A percentile compares a stretch with the other conserved stretches of the same genome.
Conservation (phyloP, 2,329 filamentous ascomycete genomes). For the Colletotrichum destructivum region DNA sequence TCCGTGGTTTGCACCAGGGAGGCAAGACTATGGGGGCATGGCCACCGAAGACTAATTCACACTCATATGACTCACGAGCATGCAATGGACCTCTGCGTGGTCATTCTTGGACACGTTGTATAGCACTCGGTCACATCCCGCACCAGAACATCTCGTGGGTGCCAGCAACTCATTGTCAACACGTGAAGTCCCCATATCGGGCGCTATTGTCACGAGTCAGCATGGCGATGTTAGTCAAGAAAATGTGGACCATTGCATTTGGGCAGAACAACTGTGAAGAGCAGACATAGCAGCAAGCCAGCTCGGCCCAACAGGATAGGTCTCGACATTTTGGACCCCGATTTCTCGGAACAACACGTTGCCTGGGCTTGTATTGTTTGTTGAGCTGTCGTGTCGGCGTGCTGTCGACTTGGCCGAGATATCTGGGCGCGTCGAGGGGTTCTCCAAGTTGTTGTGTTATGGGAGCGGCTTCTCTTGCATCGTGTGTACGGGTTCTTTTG, state of each 20-base stretch:
- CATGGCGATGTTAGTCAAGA: conserved; percentile 21
- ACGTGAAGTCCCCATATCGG: conserved; percentile 20
- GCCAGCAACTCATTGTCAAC: neutral
- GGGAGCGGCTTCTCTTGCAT: neutral
- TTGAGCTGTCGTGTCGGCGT: conserved; percentile 19
- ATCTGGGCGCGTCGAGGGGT: neutral
- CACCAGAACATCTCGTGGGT: neutral
- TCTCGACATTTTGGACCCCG: conserved; percentile 23
- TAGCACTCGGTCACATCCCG: neutral
- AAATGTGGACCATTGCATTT: conserved; percentile 19
- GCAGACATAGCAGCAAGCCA: conserved; percentile 9
- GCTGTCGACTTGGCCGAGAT: neutral
- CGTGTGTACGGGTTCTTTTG: neutral
- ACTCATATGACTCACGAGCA: too few relatives aligned
- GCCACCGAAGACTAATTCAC: too few relatives aligned
- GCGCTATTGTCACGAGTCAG: conserved; percentile 27
- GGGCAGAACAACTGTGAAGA: neutral
- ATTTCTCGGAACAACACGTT: conserved; percentile 15
- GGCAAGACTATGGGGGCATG: too few relatives aligned
- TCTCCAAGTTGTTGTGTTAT: neutral
- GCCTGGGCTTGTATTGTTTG: conserved; percentile 13
- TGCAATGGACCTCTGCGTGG: neutral
- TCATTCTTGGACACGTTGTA: neutral
- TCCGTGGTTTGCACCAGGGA: too few relatives aligned
- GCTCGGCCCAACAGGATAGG: conserved; percentile 21